These are phyloP conservation scores for Fusarium sp. DNA, from an alignment of 2,329 filamentous ascomycete genomes.

Conservation along the genomic window DNA sequence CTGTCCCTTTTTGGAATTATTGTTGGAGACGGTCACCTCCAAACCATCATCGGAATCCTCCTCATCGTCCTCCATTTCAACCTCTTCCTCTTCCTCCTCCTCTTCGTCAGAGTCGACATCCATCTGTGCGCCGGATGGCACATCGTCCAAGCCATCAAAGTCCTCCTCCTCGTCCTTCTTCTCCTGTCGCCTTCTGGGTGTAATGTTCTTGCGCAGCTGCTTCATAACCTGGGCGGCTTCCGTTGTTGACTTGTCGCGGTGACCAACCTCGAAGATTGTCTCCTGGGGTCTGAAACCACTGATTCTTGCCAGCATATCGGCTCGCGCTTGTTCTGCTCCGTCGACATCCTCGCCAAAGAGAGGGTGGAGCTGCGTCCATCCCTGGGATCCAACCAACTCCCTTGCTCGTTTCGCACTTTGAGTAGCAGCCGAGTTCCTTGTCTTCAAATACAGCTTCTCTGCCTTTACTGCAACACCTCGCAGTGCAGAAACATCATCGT, in stretches of 20 bases:
- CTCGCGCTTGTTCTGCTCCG: slow-evolving; percentile 76
- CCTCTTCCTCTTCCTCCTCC: slow-evolving; percentile 46
- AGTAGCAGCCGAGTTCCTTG: slow-evolving; percentile 87
- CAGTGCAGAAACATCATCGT: slow-evolving; percentile 78
- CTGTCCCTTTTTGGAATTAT: slow-evolving; percentile 64
- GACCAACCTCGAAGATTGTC: slow-evolving; percentile 95
- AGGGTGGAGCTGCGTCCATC: slow-evolving; percentile 81
- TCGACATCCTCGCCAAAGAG: slow-evolving; percentile 81
- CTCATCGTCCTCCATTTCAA: slow-evolving; percentile 56
- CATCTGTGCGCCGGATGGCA: slow-evolving; percentile 51
- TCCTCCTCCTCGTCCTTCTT: slow-evolving; percentile 56
- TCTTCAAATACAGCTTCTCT: slow-evolving; percentile 91
- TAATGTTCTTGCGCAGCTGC: slow-evolving; percentile 76
- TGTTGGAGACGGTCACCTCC: slow-evolving; percentile 77
- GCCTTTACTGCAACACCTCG: slow-evolving; percentile 84
- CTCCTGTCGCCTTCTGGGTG: slow-evolving; percentile 63
- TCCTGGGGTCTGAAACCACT: slow-evolving; percentile 90
- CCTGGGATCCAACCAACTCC: slow-evolving; percentile 76
- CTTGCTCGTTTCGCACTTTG: slow-evolving; percentile 92
- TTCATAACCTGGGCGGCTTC: slow-evolving; percentile 83
- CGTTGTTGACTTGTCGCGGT: slow-evolving; percentile 72
- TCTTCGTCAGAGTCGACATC: slow-evolving; percentile 43
- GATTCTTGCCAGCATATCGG: slow-evolving; percentile 89
- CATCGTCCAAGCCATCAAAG: slow-evolving; percentile 47
- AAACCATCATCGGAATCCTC: slow-evolving; percentile 73